Base-by-base conservation (phyloP, 768 basidiomycete genomes). In the Boletus subcaerulescens region DNA sequence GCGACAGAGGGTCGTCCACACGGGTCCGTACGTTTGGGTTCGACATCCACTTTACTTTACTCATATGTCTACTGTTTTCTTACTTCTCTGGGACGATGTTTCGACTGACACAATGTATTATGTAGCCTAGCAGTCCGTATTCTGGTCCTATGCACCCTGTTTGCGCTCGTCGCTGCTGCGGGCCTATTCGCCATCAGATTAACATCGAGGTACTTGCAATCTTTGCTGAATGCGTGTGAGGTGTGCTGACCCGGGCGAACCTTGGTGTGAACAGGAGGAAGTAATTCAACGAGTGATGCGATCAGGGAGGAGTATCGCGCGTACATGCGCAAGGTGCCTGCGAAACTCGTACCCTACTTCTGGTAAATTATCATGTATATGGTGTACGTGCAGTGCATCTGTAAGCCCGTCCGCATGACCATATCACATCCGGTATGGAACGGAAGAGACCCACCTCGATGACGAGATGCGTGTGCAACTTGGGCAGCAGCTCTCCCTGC, bases 401-500 rank as follows among this genome's bases (percentile, higher is more conserved):
- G 2, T 20, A n/a, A n/a, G n/a, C n/a, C n/a, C n/a, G n/a, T n/a
- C n/a, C n/a, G n/a, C n/a, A n/a, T n/a, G n/a, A n/a, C n/a, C n/a
- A n/a, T n/a, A n/a, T n/a, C n/a, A n/a, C n/a, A n/a, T n/a, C n/a
- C n/a, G n/a, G n/a, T n/a, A 35, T 35, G 11, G 11, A 22, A 8
- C 4, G 17, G 0, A 8, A 2, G 13, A 3, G 48, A 68, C 79
- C 32, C 53, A 93, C 93, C 82, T 96, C 94, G 26, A 98, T 91
- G 2, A 78, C 80, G 36, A 98, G 76, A 62, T 98, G 93, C 0
- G 75, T 67, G 50, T 87, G 82, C 1, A 98, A 74, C 69, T 84
- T 87, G 0, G 93, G 94, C 8, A 83, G 75, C 42, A 77, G 69
- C 58, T 93, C 89, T 88, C 83, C n/a, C n/a, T n/a, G n/a, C n/a